Percentiles rank a stretch among this genome's conserved stretches.
Evolutionary conservation across 106 monocot species (phyloP).

Genomic region (Dendrobium nobile): DNA sequence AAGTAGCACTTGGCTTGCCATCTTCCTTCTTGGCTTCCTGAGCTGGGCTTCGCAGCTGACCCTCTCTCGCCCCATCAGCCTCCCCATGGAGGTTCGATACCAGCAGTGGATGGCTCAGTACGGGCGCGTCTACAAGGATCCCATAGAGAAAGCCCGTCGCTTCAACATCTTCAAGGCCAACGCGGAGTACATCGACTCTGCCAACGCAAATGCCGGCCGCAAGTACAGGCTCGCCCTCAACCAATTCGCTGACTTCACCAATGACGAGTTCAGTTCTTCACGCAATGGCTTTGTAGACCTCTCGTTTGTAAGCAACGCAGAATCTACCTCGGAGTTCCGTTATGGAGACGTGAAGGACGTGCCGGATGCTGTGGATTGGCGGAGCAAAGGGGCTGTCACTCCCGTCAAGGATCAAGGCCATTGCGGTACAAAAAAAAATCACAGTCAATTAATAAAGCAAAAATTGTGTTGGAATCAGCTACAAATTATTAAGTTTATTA

Average conservation of each 20-base stretch:
- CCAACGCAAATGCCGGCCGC: conserved; percentile 46
- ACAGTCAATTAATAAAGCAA: background rate
- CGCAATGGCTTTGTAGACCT: conserved; percentile 10
- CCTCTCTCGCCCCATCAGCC: no score
- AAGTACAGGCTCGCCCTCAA: conserved; percentile 51
- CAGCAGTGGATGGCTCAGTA: conserved; percentile 43
- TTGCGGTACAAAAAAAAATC: conserved; percentile 35
- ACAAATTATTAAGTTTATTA: rapidly evolving
- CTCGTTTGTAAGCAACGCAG: background rate
- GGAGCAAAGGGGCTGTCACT: conserved; percentile 53
- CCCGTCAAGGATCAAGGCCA: conserved; percentile 66
- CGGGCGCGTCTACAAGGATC: conserved; percentile 24
- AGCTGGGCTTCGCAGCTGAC: no score
- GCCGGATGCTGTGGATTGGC: conserved; percentile 65
- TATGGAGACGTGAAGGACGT: conserved; percentile 20
- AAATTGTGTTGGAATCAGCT: no score
- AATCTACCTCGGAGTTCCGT: conserved; percentile 12
- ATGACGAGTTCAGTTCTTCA: conserved; percentile 42
- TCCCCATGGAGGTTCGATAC: conserved; percentile 15
- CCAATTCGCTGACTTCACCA: conserved; percentile 72
- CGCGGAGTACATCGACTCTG: conserved; percentile 35
- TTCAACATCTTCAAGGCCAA: conserved; percentile 58
- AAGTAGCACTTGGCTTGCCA: no score
- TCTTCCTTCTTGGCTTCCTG: no score
- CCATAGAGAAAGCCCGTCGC: conserved; percentile 35